A percentile compares a stretch with the other conserved stretches of the same genome.
Evolutionary conservation across 768 basidiomycete species (phyloP).

Genomic region (Tubosaeta brunneosetosa): DNA sequence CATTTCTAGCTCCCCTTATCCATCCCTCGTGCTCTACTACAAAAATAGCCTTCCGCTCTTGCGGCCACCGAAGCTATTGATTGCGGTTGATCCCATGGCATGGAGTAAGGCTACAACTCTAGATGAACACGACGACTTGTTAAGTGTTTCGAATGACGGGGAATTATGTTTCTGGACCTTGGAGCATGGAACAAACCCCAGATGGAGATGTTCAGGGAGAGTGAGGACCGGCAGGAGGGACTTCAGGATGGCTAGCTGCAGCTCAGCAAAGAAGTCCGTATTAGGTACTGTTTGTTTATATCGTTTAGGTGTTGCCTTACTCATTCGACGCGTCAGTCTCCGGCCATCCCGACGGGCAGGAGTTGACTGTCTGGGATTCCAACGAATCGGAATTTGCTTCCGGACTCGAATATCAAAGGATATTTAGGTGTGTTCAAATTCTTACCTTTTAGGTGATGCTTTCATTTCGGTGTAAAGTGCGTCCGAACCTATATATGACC

Average conservation of each 20-base stretch:
- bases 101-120: conserved; percentile 54
- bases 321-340: conserved; percentile 46
- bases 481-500: conserved; percentile 65
- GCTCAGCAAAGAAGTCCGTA: conserved; percentile 88
- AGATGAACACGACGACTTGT: conserved; percentile 63
- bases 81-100: conserved; percentile 86
- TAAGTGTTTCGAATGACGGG: conserved; percentile 73
- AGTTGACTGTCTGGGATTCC: conserved; percentile 95
- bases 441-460: not conserved
- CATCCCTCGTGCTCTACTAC: conserved; percentile 44
- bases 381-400: conserved; percentile 90
- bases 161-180: conserved; percentile 87
- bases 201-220: conserved; percentile 67
- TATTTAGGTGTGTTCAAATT: conserved; percentile 47
- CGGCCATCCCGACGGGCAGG: conserved; percentile 54
- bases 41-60: conserved; percentile 50
- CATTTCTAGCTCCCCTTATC: conserved; percentile 31
- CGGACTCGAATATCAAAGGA: conserved; percentile 71
- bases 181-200: conserved; percentile 33
- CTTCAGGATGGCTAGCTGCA: conserved; percentile 74
- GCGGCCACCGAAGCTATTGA: conserved; percentile 45
- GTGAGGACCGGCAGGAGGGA: conserved; percentile 67
- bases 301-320: not conserved
- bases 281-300: conserved; percentile 52
- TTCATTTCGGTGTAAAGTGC: conserved; percentile 14